Base-by-base conservation (phyloP, 148 eudicot genomes). In the Rhododendron williamsianum region DNA sequence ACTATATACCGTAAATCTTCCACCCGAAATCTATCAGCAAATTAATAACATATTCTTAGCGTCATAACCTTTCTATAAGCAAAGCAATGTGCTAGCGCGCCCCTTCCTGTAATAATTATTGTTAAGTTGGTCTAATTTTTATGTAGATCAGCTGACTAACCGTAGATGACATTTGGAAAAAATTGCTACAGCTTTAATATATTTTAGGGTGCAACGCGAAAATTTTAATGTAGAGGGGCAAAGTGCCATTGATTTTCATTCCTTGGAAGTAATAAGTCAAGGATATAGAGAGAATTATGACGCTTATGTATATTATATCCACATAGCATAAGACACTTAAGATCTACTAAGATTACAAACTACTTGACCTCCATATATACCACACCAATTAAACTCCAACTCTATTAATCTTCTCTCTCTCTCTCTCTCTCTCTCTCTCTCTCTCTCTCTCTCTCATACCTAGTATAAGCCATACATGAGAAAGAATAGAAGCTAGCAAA, bases 401-500 rank as follows among this genome's bases (percentile, higher is more conserved):
- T 48, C 48, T 46, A 46, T 6, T 46, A 36, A 36, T 36, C 41
- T 5, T 41, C 1, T 33, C 35, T 33, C 35, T 33, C 35, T 33
- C 35, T 33, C 2, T 33, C 35, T 33, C 35, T 33, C 35, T 33
- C 35, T 33, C 49, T 46, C 67, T 41, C 2, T 33, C 35, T 33
- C 35, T 33, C 2, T 33, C 35, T 33, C 35, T 33, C 35, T 33
- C 35, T 33, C 49, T 46, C 67, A 21, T 23, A 81, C 45, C 45
- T 41, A 41, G 45, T 6, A 41, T 81, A 38, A 60, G 72, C 58
- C 58, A 88, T 63, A 77, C 38, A 54, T 49, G 76, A 52, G 77
- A 4, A 78, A 41, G 45, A 41, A 41, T 21, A 58, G 30, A 38
- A 10, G n/a, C n/a, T n/a, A n/a, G 63, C 9, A 48, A 9, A 76